Base-by-base conservation (phyloP, 2,329 filamentous ascomycete species). In the Amylocarpus encephaloides region DNA sequence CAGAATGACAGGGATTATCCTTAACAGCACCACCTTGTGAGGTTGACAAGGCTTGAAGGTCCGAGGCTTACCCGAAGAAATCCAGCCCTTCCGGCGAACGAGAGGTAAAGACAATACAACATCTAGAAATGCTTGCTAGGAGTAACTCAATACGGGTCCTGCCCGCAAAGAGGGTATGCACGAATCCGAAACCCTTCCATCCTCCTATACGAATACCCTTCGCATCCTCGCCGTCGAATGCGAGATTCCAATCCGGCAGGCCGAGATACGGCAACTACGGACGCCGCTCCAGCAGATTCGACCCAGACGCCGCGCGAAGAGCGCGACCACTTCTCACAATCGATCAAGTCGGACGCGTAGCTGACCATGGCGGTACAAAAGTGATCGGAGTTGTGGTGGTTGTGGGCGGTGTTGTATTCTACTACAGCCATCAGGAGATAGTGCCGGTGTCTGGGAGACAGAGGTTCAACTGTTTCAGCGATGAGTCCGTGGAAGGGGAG, bases 371-470 rank as follows among this genome's bases (percentile, higher is more conserved):
- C 19, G 66, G 60, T 2, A 51, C 55, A 46, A 71, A 71, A 40
- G 66, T 68, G 49, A 60, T 69, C 26, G 66, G 78, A 12, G 63
- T 74, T 13, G 56, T 70, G 1, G 53, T 70, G 12, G 70, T 71
- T 26, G 64, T 71, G 13, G 60, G 67, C n/a, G 71, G 68, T 5
- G 18, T 51, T 13, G 43, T 63, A 3, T 82, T 89, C 64, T 90
- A 89, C 70, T 71, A 82, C 49, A 74, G 70, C 63, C 85, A 90
- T 64, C 71, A 87, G 38, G 83, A 92, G 66, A 78, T 77, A 30
- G 86, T 91, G 12, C 86, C 86, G 1, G 77, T 89, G 6, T 85
- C 82, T 5, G 83, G 85, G 0, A 78, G 88, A 7, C 73, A 74
- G 60, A 77, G 87, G 33, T 92, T 92, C 76, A 91, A 90, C 66